Percentiles rank a stretch among this genome's conserved stretches.
These are phyloP conservation scores for Trypanosoma mega DNA, from an alignment of 208 protist genomes.

Conservation along the genomic window DNA sequence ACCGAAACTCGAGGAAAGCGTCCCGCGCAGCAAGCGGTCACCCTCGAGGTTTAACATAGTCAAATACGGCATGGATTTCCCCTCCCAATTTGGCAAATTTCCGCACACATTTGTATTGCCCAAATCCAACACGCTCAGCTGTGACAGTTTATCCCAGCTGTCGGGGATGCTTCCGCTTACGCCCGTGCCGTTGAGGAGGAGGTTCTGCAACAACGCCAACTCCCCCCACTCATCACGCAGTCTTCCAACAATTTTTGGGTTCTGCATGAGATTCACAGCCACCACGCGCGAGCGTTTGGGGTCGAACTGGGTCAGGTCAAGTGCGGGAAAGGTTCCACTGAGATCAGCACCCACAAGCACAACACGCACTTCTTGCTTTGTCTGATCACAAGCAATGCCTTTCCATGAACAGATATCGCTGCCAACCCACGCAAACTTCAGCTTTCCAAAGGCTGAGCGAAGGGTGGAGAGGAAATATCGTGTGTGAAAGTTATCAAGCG, in stretches of 20 bases:
- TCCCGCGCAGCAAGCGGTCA: constrained; percentile 29
- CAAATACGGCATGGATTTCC: constrained; percentile 22
- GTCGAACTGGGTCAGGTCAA: constrained; percentile 18
- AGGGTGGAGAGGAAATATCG: constrained; percentile 31
- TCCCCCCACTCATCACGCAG: constrained; percentile 33
- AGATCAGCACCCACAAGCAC: not conserved
- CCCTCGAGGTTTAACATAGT: constrained; percentile 24
- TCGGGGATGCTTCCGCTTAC: constrained; percentile 35
- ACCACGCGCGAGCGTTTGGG: constrained; percentile 25
- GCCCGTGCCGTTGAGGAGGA: constrained; percentile 29
- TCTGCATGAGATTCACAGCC: constrained; percentile 31
- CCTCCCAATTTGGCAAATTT: constrained; percentile 32
- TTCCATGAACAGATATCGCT: constrained; percentile 22
- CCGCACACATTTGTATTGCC: constrained; percentile 40
- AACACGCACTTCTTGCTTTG: constrained; percentile 8
- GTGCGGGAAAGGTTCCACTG: constrained; percentile 26
- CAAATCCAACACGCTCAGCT: constrained; percentile 26
- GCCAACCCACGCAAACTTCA: constrained; percentile 2
- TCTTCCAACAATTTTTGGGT: constrained; percentile 23
- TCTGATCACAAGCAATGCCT: constrained; percentile 23
- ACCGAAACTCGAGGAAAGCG: constrained; percentile 26
- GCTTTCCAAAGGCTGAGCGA: constrained; percentile 23
- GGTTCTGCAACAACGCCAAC: constrained; percentile 24
- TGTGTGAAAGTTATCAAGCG: too few species aligned
- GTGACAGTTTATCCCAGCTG: constrained; percentile 30